Percentiles rank a stretch among this genome's conserved stretches.
These are phyloP conservation scores for Candida maris DNA, from an alignment of 805 yeast species.

Conservation along the genomic window DNA sequence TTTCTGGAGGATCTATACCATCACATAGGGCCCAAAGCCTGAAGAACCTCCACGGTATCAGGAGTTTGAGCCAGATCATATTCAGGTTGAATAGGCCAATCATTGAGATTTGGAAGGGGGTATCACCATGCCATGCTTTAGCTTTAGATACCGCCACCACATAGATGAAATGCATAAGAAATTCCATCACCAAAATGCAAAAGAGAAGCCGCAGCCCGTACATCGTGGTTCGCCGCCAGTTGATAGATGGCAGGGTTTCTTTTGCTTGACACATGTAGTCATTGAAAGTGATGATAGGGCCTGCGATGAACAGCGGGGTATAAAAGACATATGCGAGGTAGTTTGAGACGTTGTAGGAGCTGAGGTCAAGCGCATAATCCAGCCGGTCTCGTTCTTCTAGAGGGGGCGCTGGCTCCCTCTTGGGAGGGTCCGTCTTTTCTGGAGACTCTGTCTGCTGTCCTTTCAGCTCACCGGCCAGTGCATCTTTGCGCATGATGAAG, in stretches of 20 bases:
- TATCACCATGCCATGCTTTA: slow-evolving; percentile 82
- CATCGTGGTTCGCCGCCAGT: slow-evolving; percentile 44
- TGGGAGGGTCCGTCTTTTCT: slow-evolving; percentile 1
- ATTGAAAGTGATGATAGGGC: slow-evolving; percentile 91
- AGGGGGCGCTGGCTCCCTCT: background rate
- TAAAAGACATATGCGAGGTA: slow-evolving; percentile 76
- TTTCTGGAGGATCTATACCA: slow-evolving; percentile 94
- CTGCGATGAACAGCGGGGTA: slow-evolving; percentile 90
- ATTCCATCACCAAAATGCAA: slow-evolving; percentile 85
- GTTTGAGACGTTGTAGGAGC: slow-evolving; percentile 60
- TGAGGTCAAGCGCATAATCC: slow-evolving; percentile 54
- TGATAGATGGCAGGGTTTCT: slow-evolving; percentile 57
- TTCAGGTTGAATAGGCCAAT: slow-evolving; percentile 86
- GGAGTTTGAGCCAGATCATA: slow-evolving; percentile 86
- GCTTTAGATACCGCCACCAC: slow-evolving; percentile 91
- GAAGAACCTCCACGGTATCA: slow-evolving; percentile 95
- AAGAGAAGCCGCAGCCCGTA: slow-evolving; percentile 68
- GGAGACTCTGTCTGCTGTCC: slow-evolving; percentile 12
- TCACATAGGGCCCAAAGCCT: slow-evolving; percentile 92
- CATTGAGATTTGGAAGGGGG: slow-evolving; percentile 94
- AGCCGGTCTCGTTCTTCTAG: slow-evolving; percentile 61
- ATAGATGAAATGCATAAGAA: slow-evolving; percentile 79
- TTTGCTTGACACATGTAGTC: slow-evolving; percentile 78
- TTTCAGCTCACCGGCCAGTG: slow-evolving; percentile 5
- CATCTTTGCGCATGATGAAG: slow-evolving; percentile 44